Conservation (phyloP, 495 filamentous ascomycete genomes). For the Aspergillus diversus region DNA sequence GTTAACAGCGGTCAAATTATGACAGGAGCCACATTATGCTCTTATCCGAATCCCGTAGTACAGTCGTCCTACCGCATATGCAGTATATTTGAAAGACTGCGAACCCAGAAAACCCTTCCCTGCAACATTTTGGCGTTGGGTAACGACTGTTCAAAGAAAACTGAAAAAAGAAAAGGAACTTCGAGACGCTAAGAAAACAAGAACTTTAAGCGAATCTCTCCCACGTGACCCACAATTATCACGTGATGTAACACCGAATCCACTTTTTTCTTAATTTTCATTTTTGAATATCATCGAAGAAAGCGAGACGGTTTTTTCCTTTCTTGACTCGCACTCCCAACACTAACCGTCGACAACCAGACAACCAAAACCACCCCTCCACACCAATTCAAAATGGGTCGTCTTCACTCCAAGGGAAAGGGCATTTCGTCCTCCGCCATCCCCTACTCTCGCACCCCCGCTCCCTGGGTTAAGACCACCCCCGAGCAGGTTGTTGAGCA, state of each 20-base stretch:
- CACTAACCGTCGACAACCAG: constrained; percentile 44
- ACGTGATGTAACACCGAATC: constrained; percentile 31
- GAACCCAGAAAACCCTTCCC: not conserved
- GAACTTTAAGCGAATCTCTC: constrained; percentile 19
- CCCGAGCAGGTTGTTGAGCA: constrained; percentile 92
- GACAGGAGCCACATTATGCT: not conserved
- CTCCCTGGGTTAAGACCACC: constrained; percentile 92
- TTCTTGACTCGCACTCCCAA: constrained; percentile 36
- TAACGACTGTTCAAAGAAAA: not conserved
- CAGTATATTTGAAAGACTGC: not conserved
- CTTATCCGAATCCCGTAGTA: constrained; percentile 1
- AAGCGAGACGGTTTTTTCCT: not conserved
- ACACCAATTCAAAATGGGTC: constrained; percentile 75
- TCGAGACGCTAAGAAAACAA: not conserved
- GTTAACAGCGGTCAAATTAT: not conserved
- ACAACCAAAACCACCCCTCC: constrained; percentile 27
- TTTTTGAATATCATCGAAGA: constrained; percentile 18
- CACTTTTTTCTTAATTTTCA: constrained; percentile 13
- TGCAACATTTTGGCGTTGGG: not conserved
- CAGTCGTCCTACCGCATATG: not conserved
- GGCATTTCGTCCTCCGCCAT: constrained; percentile 93
- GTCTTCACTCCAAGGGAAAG: constrained; percentile 99
- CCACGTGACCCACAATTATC: constrained; percentile 18
- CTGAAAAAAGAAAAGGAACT: constrained; percentile 8
- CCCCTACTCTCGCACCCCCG: constrained; percentile 91